Conservation (phyloP, 305 asterid genomes). For the Stenogyne calaminthoides region DNA sequence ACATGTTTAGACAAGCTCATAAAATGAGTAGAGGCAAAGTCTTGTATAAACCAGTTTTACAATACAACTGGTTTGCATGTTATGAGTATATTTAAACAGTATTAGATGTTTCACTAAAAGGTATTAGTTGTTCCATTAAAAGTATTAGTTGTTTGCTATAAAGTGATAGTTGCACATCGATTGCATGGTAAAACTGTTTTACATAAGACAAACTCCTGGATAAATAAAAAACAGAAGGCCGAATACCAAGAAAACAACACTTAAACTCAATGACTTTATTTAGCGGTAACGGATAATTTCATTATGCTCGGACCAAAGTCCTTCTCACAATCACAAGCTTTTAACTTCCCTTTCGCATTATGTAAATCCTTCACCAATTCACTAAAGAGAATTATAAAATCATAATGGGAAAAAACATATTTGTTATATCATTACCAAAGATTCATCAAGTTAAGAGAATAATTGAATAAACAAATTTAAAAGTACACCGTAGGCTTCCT, state of each 20-base stretch:
- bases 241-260: neutral
- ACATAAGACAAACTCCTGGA: too few species aligned
- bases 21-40: neutral
- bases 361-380: neutral
- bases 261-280: slow-evolving; percentile 7
- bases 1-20: neutral
- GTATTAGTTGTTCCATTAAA: too few species aligned
- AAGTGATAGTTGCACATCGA: too few species aligned
- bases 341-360: neutral
- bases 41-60: too few species aligned
- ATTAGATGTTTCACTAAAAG: too few species aligned
- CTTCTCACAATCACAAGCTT: neutral
- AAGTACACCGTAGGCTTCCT: neutral
- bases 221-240: neutral
- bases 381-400: neutral
- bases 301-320: slow-evolving; percentile 3
- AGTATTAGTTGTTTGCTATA: too few species aligned
- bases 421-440: neutral
- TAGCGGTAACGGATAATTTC: slow-evolving; percentile 15
- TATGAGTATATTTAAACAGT: too few species aligned
- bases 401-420: neutral
- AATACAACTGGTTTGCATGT: too few species aligned
- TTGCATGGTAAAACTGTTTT: too few species aligned
- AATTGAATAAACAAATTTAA: neutral
- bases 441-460: neutral